Evolutionary conservation across 805 yeast species (phyloP), one percentile per base, ranked within the genome.

Genomic region (Yarrowia sp.): DNA sequence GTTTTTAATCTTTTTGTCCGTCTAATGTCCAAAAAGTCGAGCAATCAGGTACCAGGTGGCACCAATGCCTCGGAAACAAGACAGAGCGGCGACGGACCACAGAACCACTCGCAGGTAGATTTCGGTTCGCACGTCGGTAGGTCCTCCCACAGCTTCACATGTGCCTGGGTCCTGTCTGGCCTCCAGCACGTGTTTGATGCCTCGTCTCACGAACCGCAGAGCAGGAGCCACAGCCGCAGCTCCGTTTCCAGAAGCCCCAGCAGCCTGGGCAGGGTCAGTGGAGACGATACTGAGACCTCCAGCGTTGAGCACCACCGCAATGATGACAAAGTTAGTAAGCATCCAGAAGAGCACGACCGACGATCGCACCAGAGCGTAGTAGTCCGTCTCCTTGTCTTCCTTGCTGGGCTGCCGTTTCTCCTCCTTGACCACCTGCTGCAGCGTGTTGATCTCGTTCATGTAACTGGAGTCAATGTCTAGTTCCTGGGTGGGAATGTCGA

Each of bases 71-170:
- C 98, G 82, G 76, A 91, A 88, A 8, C 88, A 83, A 0, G 98
- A 97, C 82, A 92, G 85, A 34, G 88, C 90, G 4, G 97, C 97
- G 50, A 94, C 98, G 43, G 93, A 79, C 97, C 98, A 94, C 71
- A 94, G 81, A 55, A 94, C 88, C 38, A 94, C 91, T 6, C 95
- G 85, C 76, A 94, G 83, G 76, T 92, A 94, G 8, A 87, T 79
- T 56, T 73, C 72, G 0, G 78, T 72, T 24, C 75, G 72, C 33
- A 69, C 66, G 17, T 70, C 66, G 2, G 70, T 72, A 10, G 63
- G 58, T 9, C 68, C 68, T 9, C 69, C 69, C 15, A 63, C 52
- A 1, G 34, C 67, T 14, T 38, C 49, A 33, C 66, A 53, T 1
- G 34, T 20, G 10, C 52, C 58, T 17, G 52, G 55, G 20, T 66